Conservation (phyloP, 2,329 filamentous ascomycete genomes). For the Magnaporthiopsis poae region DNA sequence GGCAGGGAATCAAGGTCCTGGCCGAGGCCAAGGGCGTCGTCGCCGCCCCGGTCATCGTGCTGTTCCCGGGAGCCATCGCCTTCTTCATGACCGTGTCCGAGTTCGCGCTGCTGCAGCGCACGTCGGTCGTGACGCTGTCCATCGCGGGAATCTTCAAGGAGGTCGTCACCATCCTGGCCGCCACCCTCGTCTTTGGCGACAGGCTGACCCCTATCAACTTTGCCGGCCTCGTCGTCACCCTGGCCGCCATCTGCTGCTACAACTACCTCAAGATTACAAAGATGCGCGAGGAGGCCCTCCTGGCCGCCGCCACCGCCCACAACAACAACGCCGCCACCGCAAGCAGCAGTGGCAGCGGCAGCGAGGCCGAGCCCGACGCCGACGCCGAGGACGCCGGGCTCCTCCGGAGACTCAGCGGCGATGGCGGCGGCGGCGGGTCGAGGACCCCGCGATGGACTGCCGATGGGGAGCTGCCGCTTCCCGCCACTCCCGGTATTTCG, state of each 20-base stretch:
- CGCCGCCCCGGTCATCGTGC: conserved; percentile 59
- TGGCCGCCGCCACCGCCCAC: neutral
- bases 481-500: neutral
- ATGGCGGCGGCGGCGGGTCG: neutral
- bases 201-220: conserved; percentile 79
- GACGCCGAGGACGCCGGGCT: conserved; percentile 38
- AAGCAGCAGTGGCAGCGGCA: conserved; percentile 10
- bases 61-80: conserved; percentile 84
- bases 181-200: conserved; percentile 80
- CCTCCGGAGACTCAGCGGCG: conserved; percentile 28
- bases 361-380: conserved; percentile 23
- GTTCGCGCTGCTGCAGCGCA: conserved; percentile 88
- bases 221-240: conserved; percentile 76
- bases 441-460: conserved; percentile 25
- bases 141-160: conserved; percentile 99
- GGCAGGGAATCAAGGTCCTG: conserved; percentile 55
- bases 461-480: conserved; percentile 23
- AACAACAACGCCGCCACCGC: neutral
- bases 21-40: conserved; percentile 57
- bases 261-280: conserved; percentile 89
- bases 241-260: conserved; percentile 76
- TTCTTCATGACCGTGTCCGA: conserved; percentile 93
- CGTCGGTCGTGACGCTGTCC: conserved; percentile 86
- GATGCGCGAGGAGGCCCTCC: conserved; percentile 69
- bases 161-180: conserved; percentile 86